Conservation (phyloP, 2,329 filamentous ascomycete genomes). For the Monilinia fructigena region DNA sequence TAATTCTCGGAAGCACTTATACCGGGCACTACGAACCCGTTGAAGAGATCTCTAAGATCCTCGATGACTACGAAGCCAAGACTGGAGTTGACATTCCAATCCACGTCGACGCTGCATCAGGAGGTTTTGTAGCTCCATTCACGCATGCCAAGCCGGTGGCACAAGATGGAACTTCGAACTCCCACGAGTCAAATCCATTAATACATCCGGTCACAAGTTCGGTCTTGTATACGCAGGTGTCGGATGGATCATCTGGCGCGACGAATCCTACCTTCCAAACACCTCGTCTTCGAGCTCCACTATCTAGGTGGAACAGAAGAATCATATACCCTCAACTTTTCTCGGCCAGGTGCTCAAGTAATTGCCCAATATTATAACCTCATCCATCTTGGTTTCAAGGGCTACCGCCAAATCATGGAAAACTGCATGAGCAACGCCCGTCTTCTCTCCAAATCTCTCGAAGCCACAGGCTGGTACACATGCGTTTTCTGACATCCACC, state of each 20-base stretch:
- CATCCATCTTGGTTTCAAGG: conserved; percentile 65
- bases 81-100: conserved; percentile 67
- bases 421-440: conserved; percentile 65
- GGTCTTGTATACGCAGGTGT: conserved; percentile 65
- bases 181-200: conserved; percentile 64
- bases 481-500: conserved; percentile 65
- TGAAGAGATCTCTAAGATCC: conserved; percentile 62
- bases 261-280: conserved; percentile 61
- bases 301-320: conserved; percentile 72
- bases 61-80: conserved; percentile 61
- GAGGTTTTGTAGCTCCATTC: conserved; percentile 62
- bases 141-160: conserved; percentile 55
- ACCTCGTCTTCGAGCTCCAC: conserved; percentile 66
- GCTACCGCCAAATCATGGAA: conserved; percentile 64
- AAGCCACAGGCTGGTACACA: conserved; percentile 64
- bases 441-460: conserved; percentile 60
- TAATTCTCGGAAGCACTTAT: conserved; percentile 70
- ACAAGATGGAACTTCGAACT: conserved; percentile 63
- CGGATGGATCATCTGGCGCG: conserved; percentile 70
- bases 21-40: conserved; percentile 74
- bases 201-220: conserved; percentile 62
- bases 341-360: conserved; percentile 65
- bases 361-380: conserved; percentile 73
- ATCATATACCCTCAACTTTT: conserved; percentile 71
- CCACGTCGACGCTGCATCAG: conserved; percentile 62